Base-by-base conservation (phyloP, 805 yeast genomes). In the Spathaspora passalidarum region DNA sequence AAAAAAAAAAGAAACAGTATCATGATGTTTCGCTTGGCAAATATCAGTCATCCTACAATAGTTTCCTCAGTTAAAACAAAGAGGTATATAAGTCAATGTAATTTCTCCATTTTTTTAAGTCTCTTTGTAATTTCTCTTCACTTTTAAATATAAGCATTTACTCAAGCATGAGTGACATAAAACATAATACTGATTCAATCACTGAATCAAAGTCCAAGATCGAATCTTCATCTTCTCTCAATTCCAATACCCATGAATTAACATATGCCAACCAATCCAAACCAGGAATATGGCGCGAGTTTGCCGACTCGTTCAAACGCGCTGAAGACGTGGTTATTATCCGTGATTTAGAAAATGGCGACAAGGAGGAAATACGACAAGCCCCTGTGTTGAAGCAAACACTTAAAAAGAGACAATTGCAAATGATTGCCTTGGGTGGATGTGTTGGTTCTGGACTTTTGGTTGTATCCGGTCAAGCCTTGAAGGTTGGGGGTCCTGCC, bases 391-490 rank as follows among this genome's bases (percentile, higher is more conserved):
- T 61, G 18, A 54, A 56, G 36, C 59, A 60, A 36, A 56, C 58
- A 14, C 58, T 62, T 26, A 63, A 62, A 35, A 60, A 62, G 43
- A 47, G 68, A 42, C 71, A 66, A 45, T 46, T 66, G 7, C 69
- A 62, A 49, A 64, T 71, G 65, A 71, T 71, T 41, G 67, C 74
- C 4, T 55, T 71, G 22, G 73, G 73, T 5, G 73, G 74, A 1
- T 69, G 75, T 50, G 70, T 71, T 16, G 76, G 76, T 0, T 57
- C 66, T 22, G 76, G 76, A 4, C 57, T 71, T 37, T 65, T 71
- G 45, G 68, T 71, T 38, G 76, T 68, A 1, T 59, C 66, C 1
- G 75, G 75, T 0, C 49, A 60, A 35, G 71, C 75, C 13, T 58
- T 71, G 32, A 51, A 54, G 23, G 56, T 54, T 18, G 47, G 47